Evolutionary conservation across 805 yeast genomes (phyloP).

Genomic region (Wickerhamiella domercqiae): DNA sequence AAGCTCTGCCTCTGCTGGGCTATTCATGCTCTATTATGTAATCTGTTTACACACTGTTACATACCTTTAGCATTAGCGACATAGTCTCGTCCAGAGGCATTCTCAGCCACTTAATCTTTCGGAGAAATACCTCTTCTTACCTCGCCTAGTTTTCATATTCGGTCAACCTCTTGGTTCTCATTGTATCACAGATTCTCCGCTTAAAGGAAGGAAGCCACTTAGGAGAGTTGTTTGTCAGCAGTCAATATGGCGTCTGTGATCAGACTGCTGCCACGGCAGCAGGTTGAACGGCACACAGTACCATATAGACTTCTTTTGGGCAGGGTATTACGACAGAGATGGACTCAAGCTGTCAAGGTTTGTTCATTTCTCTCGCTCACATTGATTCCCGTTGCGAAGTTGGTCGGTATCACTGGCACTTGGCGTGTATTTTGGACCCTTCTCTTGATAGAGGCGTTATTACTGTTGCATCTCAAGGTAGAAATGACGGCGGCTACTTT

Average conservation of each 20-base stretch:
- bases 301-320: slow-evolving; percentile 10
- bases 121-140: too few relatives aligned
- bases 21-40: slow-evolving; percentile 11
- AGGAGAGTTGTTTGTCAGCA: too few relatives aligned
- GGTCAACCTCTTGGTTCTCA: too few relatives aligned
- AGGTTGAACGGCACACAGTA: slow-evolving; percentile 7
- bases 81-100: too few relatives aligned
- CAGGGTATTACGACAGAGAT: slow-evolving; percentile 7
- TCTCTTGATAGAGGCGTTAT: neutral
- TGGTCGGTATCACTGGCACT: neutral
- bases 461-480: neutral
- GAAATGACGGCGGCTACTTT: neutral
- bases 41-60: too few relatives aligned
- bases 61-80: too few relatives aligned
- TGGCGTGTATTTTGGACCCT: neutral
- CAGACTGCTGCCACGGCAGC: slow-evolving; percentile 13
- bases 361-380: neutral
- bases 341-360: slow-evolving; percentile 1
- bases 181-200: too few relatives aligned
- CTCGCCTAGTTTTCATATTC: too few relatives aligned
- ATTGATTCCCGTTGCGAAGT: neutral
- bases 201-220: too few relatives aligned
- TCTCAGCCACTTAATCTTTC: too few relatives aligned
- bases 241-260: slow-evolving; percentile 15
- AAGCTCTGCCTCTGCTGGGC: slow-evolving; percentile 28